Evolutionary conservation across 1,284 basidiomycete genomes (phyloP).

Genomic region (Puccinia triticina): DNA sequence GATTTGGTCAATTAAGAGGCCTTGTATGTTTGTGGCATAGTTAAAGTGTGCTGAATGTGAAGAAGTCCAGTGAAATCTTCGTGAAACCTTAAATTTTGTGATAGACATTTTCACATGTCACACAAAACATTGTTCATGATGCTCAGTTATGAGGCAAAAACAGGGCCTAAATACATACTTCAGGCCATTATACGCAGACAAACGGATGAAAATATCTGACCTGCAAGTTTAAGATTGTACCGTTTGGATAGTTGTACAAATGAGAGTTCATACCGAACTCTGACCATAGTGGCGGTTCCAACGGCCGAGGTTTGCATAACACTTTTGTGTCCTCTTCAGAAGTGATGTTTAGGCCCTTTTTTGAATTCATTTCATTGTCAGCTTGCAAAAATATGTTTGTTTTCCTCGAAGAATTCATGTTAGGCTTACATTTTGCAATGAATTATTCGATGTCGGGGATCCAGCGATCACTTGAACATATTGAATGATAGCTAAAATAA

Average conservation of each 20-base stretch:
- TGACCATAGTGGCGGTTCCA: conserved; percentile 27
- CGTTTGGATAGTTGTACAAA: conserved; percentile 32
- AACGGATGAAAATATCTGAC: conserved; percentile 20
- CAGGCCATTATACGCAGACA: background rate
- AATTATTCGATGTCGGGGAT: background rate
- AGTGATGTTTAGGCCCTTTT: background rate
- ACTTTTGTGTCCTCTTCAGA: background rate
- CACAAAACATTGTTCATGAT: too few species aligned
- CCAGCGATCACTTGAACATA: background rate
- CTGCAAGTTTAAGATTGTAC: conserved; percentile 24
- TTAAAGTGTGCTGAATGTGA: too few species aligned
- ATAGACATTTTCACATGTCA: too few species aligned
- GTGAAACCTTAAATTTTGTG: too few species aligned
- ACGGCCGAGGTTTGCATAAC: conserved; percentile 12
- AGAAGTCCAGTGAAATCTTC: too few species aligned
- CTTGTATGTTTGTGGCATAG: too few species aligned
- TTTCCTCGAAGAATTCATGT: background rate
- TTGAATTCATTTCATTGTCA: background rate
- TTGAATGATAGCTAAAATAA: background rate
- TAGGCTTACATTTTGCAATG: background rate
- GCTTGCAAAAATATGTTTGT: background rate
- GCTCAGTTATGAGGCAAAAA: too few species aligned
- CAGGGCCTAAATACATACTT: too few species aligned
- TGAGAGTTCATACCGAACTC: conserved; percentile 42
- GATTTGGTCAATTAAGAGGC: background rate